A percentile compares a stretch with the other conserved stretches of the same genome.
These are phyloP conservation scores for Ophiostoma ips DNA, from an alignment of 2,329 filamentous ascomycete genomes.

Conservation along the genomic window DNA sequence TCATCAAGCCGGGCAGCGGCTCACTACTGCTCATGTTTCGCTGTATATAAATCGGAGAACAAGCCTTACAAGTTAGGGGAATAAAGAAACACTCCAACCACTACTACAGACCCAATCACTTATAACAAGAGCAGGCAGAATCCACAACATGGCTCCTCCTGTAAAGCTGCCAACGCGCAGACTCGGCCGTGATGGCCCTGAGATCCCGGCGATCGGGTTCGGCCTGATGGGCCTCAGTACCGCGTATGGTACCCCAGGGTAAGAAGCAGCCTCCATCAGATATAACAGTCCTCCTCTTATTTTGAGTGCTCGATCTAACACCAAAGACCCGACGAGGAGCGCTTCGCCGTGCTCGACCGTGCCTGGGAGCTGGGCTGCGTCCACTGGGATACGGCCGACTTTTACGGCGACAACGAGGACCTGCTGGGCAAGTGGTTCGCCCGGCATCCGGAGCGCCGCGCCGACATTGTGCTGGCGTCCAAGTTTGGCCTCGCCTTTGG, in stretches of 20 bases:
- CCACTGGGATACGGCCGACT: conserved; percentile 37
- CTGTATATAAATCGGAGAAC: no score
- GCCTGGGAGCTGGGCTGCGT: conserved; percentile 32
- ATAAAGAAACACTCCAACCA: no score
- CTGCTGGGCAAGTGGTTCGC: conserved; percentile 37
- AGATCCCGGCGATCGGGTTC: conserved; percentile 36
- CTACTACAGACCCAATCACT: neutral
- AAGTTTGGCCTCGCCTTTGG: conserved; percentile 16
- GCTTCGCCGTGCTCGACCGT: conserved; percentile 29
- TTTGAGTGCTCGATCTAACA: neutral
- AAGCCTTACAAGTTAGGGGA: no score
- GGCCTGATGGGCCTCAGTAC: conserved; percentile 37
- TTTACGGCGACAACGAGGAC: conserved; percentile 34
- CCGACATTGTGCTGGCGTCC: conserved; percentile 33
- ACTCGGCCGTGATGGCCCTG: conserved; percentile 37
- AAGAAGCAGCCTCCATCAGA: neutral
- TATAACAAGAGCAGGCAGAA: no score
- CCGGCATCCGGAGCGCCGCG: conserved; percentile 31
- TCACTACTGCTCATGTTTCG: no score
- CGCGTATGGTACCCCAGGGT: conserved; percentile 21
- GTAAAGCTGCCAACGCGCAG: conserved; percentile 22
- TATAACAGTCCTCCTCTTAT: no score
- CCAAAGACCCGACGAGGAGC: conserved; percentile 23
- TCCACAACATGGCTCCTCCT: neutral
- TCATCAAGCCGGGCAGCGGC: no score